Evolutionary conservation across 2,329 filamentous ascomycete genomes (phyloP).

Genomic region (Endoconidiophora polonica): DNA sequence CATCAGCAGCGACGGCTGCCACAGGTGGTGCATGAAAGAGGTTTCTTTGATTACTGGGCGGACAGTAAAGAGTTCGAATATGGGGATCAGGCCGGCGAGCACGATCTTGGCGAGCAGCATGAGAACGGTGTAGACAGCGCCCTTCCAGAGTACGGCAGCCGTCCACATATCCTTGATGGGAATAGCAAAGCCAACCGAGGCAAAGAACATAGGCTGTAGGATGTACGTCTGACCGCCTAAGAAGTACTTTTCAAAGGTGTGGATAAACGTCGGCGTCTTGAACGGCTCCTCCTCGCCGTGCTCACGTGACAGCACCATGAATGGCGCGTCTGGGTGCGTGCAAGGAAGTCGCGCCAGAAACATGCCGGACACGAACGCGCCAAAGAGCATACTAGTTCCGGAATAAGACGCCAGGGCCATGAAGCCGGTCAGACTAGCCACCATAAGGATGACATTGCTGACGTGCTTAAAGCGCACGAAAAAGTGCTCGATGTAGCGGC

Average conservation of each 20-base stretch:
- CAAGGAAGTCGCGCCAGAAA: constrained; percentile 23
- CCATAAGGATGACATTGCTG: constrained; percentile 20
- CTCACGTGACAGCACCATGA: constrained; percentile 19
- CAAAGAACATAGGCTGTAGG: constrained; percentile 42
- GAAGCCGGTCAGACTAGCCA: constrained; percentile 18
- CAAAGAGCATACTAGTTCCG: constrained; percentile 24
- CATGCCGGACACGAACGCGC: constrained; percentile 24
- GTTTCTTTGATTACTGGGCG: constrained; percentile 3
- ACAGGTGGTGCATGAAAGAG: constrained; percentile 17
- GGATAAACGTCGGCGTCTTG: constrained; percentile 22
- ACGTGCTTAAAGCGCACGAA: constrained; percentile 20
- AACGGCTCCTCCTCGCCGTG: constrained; percentile 20
- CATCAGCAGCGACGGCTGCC: constrained; percentile 36
- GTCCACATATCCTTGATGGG: constrained; percentile 39
- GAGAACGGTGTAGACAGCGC: constrained; percentile 36
- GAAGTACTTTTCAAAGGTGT: constrained; percentile 24
- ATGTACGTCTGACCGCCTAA: constrained; percentile 25
- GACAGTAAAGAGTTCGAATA: constrained; percentile 19
- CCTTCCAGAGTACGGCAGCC: constrained; percentile 35
- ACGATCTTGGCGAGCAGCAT: constrained; percentile 31
- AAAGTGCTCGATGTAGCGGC: constrained; percentile 20
- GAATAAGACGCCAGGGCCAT: constrained; percentile 20
- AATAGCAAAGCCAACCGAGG: constrained; percentile 41
- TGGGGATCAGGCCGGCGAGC: constrained; percentile 15
- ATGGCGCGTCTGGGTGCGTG: constrained; percentile 21